Conservation (phyloP, 257 asterid species). For the Przewalskia tangutica region DNA sequence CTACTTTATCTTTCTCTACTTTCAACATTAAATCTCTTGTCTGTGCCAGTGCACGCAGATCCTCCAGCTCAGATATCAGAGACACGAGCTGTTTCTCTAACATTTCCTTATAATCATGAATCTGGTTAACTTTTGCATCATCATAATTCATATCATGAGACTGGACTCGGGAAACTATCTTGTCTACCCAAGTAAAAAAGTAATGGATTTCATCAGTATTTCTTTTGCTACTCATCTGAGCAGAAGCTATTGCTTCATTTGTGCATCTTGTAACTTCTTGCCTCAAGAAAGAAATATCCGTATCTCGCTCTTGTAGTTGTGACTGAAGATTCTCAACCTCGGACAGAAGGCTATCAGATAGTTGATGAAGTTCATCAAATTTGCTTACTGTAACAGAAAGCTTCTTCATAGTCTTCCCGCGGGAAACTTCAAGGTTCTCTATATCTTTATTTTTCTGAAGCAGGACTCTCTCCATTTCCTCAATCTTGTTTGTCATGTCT, state of each 20-base stretch:
- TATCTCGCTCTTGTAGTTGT: slow-evolving; percentile 82
- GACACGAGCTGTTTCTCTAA: slow-evolving; percentile 54
- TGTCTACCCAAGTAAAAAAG: slow-evolving; percentile 58
- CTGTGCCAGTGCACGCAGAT: slow-evolving; percentile 51
- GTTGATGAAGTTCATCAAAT: slow-evolving; percentile 83
- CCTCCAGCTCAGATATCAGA: slow-evolving; percentile 73
- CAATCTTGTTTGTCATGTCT: slow-evolving; percentile 50
- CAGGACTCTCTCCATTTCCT: slow-evolving; percentile 55
- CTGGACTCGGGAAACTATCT: slow-evolving; percentile 42
- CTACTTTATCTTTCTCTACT: slow-evolving; percentile 66
- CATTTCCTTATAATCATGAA: slow-evolving; percentile 38
- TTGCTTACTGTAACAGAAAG: slow-evolving; percentile 85
- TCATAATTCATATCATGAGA: slow-evolving; percentile 33
- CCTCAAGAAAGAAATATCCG: slow-evolving; percentile 90
- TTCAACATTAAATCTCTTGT: slow-evolving; percentile 48
- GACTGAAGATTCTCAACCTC: slow-evolving; percentile 97
- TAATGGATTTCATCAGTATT: slow-evolving; percentile 58
- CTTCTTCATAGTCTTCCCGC: slow-evolving; percentile 80
- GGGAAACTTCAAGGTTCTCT: slow-evolving; percentile 85
- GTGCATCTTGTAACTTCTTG: slow-evolving; percentile 98
- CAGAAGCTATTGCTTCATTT: slow-evolving; percentile 59
- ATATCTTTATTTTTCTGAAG: slow-evolving; percentile 55
- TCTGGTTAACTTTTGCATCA: slow-evolving; percentile 26
- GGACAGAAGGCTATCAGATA: slow-evolving; percentile 74
- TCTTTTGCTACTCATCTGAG: slow-evolving; percentile 59